These are phyloP conservation scores for Aureobasidium sp. DNA, from an alignment of 2,329 filamentous ascomycete genomes.

Conservation along the genomic window DNA sequence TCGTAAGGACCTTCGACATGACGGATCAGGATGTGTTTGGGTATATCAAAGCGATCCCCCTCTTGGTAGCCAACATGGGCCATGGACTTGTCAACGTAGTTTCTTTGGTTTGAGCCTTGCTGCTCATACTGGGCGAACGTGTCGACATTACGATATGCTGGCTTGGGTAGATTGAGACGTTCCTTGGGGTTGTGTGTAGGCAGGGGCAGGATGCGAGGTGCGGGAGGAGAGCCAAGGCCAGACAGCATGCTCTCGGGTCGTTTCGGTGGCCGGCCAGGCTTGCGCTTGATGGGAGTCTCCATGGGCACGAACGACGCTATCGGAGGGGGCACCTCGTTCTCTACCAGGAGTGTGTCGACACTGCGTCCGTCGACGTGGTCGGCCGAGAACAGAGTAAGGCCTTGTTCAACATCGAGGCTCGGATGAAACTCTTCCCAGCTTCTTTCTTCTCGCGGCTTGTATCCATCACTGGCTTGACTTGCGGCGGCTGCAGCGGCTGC, in stretches of 20 bases:
- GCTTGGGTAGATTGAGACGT: slow-evolving; percentile 67
- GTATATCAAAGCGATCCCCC: slow-evolving; percentile 78
- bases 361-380: slow-evolving; percentile 74
- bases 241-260: slow-evolving; percentile 55
- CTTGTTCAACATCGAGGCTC: slow-evolving; percentile 80
- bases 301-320: slow-evolving; percentile 21
- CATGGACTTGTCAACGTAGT: slow-evolving; percentile 92
- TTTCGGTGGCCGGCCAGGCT: slow-evolving; percentile 59
- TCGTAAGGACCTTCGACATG: slow-evolving; percentile 57
- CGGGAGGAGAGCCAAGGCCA: slow-evolving; percentile 52
- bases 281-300: slow-evolving; percentile 44
- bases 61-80: slow-evolving; percentile 94
- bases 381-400: slow-evolving; percentile 70
- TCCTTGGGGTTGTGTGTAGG: slow-evolving; percentile 75
- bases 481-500: slow-evolving; percentile 83
- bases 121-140: slow-evolving; percentile 77
- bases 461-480: slow-evolving; percentile 86
- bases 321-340: slow-evolving; percentile 3
- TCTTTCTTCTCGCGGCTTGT: slow-evolving; percentile 93
- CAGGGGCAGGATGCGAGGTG: slow-evolving; percentile 65
- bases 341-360: background rate
- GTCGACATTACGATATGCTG: slow-evolving; percentile 68
- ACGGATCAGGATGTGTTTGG: slow-evolving; percentile 63
- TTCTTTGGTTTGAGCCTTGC: slow-evolving; percentile 71
- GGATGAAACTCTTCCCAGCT: slow-evolving; percentile 98